Percentiles rank a stretch among this genome's conserved stretches.
These are phyloP conservation scores for Ophiocordyceps robertsii DNA, from an alignment of 2,329 filamentous ascomycete species.

Conservation along the genomic window DNA sequence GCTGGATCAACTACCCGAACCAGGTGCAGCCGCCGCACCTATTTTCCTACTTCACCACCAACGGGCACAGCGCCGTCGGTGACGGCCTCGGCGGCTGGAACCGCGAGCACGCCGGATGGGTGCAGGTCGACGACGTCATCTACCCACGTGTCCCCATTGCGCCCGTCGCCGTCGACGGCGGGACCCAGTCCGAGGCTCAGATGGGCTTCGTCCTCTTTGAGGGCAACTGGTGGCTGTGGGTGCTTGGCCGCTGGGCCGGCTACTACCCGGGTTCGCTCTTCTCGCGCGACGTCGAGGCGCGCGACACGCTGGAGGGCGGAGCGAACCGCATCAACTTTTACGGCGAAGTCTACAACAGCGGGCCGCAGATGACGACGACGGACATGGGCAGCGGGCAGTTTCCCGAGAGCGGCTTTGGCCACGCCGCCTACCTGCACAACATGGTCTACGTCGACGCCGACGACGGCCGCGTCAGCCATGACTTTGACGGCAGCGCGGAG, in stretches of 20 bases:
- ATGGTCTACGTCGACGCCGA: constrained; percentile 6
- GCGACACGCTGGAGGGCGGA: constrained; percentile 4
- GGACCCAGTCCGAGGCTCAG: constrained; percentile 5
- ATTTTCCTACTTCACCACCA: constrained; percentile 9
- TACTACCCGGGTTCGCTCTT: constrained; percentile 9
- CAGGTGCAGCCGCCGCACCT: constrained; percentile 5
- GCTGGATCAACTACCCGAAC: constrained; percentile 9
- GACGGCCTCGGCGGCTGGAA: constrained; percentile 9
- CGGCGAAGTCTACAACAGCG: constrained; percentile 10
- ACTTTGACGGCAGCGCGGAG: constrained; percentile 3
- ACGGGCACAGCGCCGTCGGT: constrained; percentile 4
- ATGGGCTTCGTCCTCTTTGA: constrained; percentile 4
- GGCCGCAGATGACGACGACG: constrained; percentile 5
- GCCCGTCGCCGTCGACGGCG: constrained; percentile 5
- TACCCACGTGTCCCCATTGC: constrained; percentile 7
- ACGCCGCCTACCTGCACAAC: constrained; percentile 7
- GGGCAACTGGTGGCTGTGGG: constrained; percentile 10
- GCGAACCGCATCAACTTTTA: constrained; percentile 6
- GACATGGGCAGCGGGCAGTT: constrained; percentile 12
- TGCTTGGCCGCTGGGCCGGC: constrained; percentile 5
- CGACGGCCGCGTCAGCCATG: background rate
- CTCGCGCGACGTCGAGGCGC: constrained; percentile 1
- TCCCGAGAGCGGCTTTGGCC: constrained; percentile 6
- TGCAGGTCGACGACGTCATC: constrained; percentile 6
- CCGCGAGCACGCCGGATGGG: constrained; percentile 8